Evolutionary conservation across 2,329 filamentous ascomycete species (phyloP).

Genomic region (Aspergillus ustus): DNA sequence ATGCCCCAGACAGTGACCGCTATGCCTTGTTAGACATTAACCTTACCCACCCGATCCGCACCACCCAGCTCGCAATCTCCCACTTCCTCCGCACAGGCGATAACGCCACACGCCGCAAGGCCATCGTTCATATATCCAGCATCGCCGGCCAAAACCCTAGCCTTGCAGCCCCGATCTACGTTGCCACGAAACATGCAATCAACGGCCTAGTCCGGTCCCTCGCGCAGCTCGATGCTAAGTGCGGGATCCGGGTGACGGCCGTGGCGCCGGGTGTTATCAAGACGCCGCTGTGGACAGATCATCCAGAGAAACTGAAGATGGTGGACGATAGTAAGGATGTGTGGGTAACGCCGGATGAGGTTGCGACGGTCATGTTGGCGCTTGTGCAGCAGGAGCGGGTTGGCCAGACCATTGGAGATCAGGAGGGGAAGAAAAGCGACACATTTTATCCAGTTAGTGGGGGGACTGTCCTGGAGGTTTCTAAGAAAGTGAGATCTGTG

Average conservation of each 20-base stretch:
- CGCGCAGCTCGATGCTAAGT: slow-evolving; percentile 50
- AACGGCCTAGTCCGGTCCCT: slow-evolving; percentile 56
- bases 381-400: slow-evolving; percentile 57
- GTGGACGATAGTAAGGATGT: slow-evolving; percentile 53
- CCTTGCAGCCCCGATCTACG: slow-evolving; percentile 52
- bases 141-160: slow-evolving; percentile 50
- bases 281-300: slow-evolving; percentile 65
- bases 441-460: slow-evolving; percentile 46
- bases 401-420: slow-evolving; percentile 40
- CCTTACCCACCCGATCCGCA: slow-evolving; percentile 57
- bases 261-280: slow-evolving; percentile 66
- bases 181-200: slow-evolving; percentile 55
- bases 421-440: slow-evolving; percentile 28
- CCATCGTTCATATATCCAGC: slow-evolving; percentile 55
- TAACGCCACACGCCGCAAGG: slow-evolving; percentile 39
- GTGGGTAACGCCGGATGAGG: slow-evolving; percentile 66
- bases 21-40: slow-evolving; percentile 57
- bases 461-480: slow-evolving; percentile 62
- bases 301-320: slow-evolving; percentile 63
- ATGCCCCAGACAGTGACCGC: slow-evolving; percentile 44
- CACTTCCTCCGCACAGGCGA: slow-evolving; percentile 48
- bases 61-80: slow-evolving; percentile 55
- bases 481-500: slow-evolving; percentile 58
- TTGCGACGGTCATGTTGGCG: slow-evolving; percentile 62
- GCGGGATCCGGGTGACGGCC: slow-evolving; percentile 62